Conservation (phyloP, 2,329 filamentous ascomycete genomes). For the Biscogniauxia sp. region DNA sequence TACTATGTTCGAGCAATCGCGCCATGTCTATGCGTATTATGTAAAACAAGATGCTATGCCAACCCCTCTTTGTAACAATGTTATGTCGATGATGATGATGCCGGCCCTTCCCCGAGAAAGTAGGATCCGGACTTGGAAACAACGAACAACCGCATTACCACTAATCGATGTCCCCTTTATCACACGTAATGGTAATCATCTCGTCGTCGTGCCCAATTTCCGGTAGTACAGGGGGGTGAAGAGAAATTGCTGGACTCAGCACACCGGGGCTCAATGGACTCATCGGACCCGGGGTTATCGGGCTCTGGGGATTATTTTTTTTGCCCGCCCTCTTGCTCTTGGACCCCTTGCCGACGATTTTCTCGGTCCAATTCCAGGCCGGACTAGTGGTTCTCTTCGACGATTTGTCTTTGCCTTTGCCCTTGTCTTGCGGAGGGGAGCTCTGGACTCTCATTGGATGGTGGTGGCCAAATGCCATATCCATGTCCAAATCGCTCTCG, state of each 20-base stretch:
- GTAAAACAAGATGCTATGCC: too few relatives aligned
- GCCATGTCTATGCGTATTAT: too few relatives aligned
- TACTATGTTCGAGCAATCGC: too few relatives aligned
- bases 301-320: slow-evolving; percentile 14
- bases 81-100: too few relatives aligned
- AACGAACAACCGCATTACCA: too few relatives aligned
- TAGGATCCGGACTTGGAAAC: too few relatives aligned
- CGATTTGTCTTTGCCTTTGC: slow-evolving; percentile 12
- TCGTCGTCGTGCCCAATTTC: not conserved
- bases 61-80: too few relatives aligned
- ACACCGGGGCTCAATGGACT: not conserved
- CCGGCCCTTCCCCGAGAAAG: too few relatives aligned
- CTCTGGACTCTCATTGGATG: slow-evolving; percentile 4
- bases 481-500: slow-evolving; percentile 40
- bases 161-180: not conserved
- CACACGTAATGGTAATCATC: not conserved
- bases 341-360: slow-evolving; percentile 40
- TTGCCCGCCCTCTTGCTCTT: slow-evolving; percentile 13
- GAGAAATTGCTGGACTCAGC: not conserved
- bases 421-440: slow-evolving; percentile 13
- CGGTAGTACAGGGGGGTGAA: not conserved
- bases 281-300: slow-evolving; percentile 8
- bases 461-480: slow-evolving; percentile 22
- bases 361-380: slow-evolving; percentile 44
- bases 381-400: slow-evolving; percentile 20